Evolutionary conservation across 2,329 filamentous ascomycete species (phyloP).

Genomic region (Talaromyces sp.): DNA sequence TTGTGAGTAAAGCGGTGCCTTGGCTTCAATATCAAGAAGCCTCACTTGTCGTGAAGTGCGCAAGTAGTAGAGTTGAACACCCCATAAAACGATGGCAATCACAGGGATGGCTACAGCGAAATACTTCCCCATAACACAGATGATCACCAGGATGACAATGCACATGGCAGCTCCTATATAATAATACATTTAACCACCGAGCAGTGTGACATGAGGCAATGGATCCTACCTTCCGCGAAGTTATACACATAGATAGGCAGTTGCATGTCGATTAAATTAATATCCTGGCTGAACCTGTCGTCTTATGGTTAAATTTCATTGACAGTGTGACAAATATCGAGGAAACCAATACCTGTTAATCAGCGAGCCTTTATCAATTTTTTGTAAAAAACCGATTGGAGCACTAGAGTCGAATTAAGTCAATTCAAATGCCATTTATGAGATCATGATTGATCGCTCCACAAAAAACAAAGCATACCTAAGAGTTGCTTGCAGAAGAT

Average conservation of each 20-base stretch:
- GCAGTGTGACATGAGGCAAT: not conserved
- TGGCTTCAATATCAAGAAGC: conserved; percentile 59
- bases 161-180: conserved; percentile 16
- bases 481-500: conserved; percentile 13
- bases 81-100: conserved; percentile 45
- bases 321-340: not conserved
- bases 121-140: conserved; percentile 47
- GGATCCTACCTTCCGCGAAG: conserved; percentile 1
- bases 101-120: conserved; percentile 51
- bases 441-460: not conserved
- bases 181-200: not conserved
- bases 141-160: conserved; percentile 48
- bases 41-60: conserved; percentile 59
- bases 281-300: conserved; percentile 24
- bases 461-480: not conserved
- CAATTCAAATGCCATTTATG: not conserved
- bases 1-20: conserved; percentile 57
- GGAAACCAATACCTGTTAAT: conserved; percentile 9
- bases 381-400: conserved; percentile 14
- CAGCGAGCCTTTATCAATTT: conserved; percentile 9
- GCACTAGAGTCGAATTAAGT: conserved; percentile 2
- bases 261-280: not conserved
- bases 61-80: conserved; percentile 56
- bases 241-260: conserved; percentile 24
- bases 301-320: not conserved